Conservation (phyloP, 495 filamentous ascomycete species). For the Tuber indicum region DNA sequence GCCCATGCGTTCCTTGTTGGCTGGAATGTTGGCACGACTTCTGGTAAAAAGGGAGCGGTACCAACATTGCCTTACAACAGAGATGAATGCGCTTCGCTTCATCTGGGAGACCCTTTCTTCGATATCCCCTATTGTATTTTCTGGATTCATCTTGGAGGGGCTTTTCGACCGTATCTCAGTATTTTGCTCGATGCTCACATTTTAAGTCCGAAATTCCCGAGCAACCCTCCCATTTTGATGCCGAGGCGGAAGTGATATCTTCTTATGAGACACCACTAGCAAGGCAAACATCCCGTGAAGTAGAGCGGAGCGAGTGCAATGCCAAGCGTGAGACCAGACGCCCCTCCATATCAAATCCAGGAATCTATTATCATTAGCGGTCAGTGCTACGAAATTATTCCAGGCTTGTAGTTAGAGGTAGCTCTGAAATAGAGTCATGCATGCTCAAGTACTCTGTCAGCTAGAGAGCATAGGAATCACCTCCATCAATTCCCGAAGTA, state of each 20-base stretch:
- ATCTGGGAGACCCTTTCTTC: background rate
- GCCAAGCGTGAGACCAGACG: background rate
- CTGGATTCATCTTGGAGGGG: background rate
- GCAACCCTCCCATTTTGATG: background rate
- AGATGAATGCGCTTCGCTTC: background rate
- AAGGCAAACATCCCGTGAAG: background rate
- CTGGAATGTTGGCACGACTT: background rate
- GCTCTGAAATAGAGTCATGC: background rate
- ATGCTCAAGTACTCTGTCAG: background rate
- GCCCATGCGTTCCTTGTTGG: background rate
- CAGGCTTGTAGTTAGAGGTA: background rate
- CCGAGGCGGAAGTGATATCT: background rate
- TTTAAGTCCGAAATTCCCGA: background rate
- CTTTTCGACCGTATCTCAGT: background rate
- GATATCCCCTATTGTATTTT: background rate
- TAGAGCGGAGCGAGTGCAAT: background rate
- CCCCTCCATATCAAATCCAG: background rate
- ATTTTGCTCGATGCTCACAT: background rate
- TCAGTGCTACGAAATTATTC: background rate
- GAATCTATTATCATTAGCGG: background rate
- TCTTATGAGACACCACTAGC: background rate
- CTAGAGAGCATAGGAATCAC: background rate
- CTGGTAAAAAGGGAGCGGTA: background rate
- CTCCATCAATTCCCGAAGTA: background rate
- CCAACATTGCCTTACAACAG: background rate